Conservation (phyloP, 2,329 filamentous ascomycete genomes). For the Balansia obtecta region DNA sequence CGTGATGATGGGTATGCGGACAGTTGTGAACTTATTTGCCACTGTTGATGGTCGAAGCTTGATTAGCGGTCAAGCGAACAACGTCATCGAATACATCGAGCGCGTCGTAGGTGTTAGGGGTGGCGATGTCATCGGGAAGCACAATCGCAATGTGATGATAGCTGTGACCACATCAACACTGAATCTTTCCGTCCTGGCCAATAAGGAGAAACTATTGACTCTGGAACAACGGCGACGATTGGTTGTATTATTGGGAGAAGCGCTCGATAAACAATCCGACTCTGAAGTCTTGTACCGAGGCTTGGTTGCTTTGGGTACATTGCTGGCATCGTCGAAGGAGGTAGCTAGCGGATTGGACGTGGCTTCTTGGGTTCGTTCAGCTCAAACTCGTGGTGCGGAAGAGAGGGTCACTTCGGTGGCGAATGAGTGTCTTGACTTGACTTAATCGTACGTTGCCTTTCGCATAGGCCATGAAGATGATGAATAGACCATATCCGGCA, state of each 20-base stretch:
- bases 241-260: constrained; percentile 46
- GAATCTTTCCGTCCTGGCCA: constrained; percentile 68
- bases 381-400: constrained; percentile 32
- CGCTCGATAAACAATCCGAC: constrained; percentile 57
- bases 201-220: constrained; percentile 28
- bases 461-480: background rate
- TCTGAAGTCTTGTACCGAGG: constrained; percentile 73
- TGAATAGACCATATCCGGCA: background rate
- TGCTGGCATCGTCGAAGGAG: constrained; percentile 39
- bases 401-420: constrained; percentile 34
- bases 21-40: constrained; percentile 73
- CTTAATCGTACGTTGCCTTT: background rate
- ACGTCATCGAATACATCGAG: constrained; percentile 50
- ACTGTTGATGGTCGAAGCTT: constrained; percentile 58
- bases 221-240: constrained; percentile 28
- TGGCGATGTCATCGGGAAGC: constrained; percentile 34
- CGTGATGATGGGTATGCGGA: constrained; percentile 73
- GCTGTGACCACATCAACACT: constrained; percentile 73
- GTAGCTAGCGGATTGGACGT: constrained; percentile 30
- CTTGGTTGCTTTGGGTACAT: constrained; percentile 71
- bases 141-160: constrained; percentile 70
- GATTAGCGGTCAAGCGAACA: constrained; percentile 44
- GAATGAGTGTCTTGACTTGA: constrained; percentile 27
- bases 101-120: constrained; percentile 42
- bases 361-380: constrained; percentile 27